These are phyloP conservation scores for Yamadazyma akitaensis DNA, from an alignment of 805 yeast species.

Conservation along the genomic window DNA sequence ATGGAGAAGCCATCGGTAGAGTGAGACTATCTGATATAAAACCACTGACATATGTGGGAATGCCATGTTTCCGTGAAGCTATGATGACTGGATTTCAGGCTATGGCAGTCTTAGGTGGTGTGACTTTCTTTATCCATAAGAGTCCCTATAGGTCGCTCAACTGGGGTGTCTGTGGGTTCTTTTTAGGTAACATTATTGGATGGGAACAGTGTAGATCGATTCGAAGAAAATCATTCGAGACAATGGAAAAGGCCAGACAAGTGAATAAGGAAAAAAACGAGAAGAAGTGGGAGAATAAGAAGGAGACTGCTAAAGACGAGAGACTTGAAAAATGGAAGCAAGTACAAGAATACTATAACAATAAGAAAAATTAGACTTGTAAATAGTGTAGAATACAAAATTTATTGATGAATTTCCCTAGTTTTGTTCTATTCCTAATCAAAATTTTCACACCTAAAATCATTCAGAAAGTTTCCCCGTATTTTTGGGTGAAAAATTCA, in stretches of 20 bases:
- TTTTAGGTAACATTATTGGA: constrained; percentile 75
- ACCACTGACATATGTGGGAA: constrained; percentile 46
- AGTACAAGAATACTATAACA: constrained; percentile 18
- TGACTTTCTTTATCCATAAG: constrained; percentile 65
- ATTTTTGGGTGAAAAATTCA: background rate
- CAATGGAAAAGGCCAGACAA: constrained; percentile 67
- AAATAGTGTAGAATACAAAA: background rate
- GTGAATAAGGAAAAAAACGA: constrained; percentile 33
- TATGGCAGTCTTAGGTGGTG: constrained; percentile 65
- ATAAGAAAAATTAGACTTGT: constrained; percentile 7
- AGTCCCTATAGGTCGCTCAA: constrained; percentile 61
- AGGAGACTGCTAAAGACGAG: constrained; percentile 20
- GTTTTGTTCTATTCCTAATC: too few relatives aligned
- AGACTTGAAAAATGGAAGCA: constrained; percentile 25
- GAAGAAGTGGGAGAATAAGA: constrained; percentile 26
- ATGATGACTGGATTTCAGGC: constrained; percentile 72
- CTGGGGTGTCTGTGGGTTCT: constrained; percentile 80
- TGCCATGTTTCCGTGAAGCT: constrained; percentile 81
- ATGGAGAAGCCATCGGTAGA: constrained; percentile 37
- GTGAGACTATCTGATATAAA: constrained; percentile 51
- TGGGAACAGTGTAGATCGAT: constrained; percentile 90
- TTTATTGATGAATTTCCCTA: too few relatives aligned
- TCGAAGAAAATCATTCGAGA: constrained; percentile 61
- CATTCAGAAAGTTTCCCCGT: background rate
- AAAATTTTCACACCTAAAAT: too few relatives aligned